Conservation (phyloP, 495 filamentous ascomycete genomes). For the Annulohypoxylon stygium region DNA sequence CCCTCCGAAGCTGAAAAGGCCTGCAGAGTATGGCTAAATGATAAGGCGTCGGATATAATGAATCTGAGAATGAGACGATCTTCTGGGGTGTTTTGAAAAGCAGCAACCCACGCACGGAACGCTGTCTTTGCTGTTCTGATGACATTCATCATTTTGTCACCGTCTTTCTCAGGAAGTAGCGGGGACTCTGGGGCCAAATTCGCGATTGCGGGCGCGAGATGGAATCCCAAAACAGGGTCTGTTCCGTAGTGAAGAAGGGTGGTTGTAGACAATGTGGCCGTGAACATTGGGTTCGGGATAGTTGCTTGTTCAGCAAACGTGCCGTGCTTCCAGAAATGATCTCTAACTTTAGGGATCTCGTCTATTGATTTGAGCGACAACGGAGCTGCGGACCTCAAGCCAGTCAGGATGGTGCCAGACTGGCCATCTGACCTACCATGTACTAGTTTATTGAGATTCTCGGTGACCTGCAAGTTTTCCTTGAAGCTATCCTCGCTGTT, state of each 20-base stretch:
- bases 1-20: conserved; percentile 6
- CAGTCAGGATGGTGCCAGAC: background rate
- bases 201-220: conserved; percentile 44
- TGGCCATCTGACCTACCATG: background rate
- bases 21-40: conserved; percentile 43
- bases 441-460: background rate
- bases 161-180: conserved; percentile 19
- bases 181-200: conserved; percentile 32
- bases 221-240: conserved; percentile 51
- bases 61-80: conserved; percentile 34
- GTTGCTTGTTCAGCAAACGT: conserved; percentile 4
- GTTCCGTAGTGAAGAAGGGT: conserved; percentile 43
- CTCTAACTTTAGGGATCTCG: background rate
- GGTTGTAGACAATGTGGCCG: conserved; percentile 24
- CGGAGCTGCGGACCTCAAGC: conserved; percentile 29
- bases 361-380: background rate
- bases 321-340: conserved; percentile 32
- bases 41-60: conserved; percentile 43
- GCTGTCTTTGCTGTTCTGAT: conserved; percentile 45
- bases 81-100: conserved; percentile 44
- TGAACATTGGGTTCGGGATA: conserved; percentile 43
- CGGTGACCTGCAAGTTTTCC: conserved; percentile 19
- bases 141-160: conserved; percentile 13
- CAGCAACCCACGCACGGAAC: conserved; percentile 52
- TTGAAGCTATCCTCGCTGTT: conserved; percentile 21